These are phyloP conservation scores for Penicillium glabrum DNA, from an alignment of 2,329 filamentous ascomycete species.

Conservation along the genomic window DNA sequence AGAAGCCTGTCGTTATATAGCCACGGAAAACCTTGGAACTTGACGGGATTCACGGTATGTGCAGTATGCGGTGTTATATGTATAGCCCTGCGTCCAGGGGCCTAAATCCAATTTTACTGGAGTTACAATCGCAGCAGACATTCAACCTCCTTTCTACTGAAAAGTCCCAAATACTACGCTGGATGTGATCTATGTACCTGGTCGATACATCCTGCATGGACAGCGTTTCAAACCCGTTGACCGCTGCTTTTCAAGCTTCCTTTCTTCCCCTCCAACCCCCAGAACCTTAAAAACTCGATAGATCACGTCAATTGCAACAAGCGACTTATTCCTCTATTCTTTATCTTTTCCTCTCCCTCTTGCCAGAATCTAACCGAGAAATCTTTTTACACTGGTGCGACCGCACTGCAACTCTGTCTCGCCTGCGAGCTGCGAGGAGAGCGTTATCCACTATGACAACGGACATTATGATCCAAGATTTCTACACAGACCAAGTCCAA, in stretches of 20 bases:
- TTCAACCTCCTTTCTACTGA: background rate
- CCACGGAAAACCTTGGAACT: too few species aligned
- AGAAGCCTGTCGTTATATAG: too few species aligned
- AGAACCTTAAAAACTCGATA: background rate
- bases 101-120: background rate
- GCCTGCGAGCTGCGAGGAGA: constrained; percentile 14
- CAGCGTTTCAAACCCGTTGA: background rate
- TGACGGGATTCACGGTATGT: background rate
- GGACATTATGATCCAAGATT: background rate
- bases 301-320: background rate
- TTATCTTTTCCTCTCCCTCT: background rate
- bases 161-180: background rate
- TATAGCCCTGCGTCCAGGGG: background rate
- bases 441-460: constrained; percentile 3
- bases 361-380: background rate
- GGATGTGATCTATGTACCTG: background rate
- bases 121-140: background rate
- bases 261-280: background rate
- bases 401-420: constrained; percentile 8
- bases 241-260: background rate
- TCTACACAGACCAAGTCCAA: background rate
- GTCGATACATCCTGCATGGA: background rate
- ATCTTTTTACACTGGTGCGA: background rate
- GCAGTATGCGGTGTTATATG: background rate
- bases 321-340: background rate